Evolutionary conservation across 495 filamentous ascomycete species (phyloP), one percentile per base, ranked within the genome.

Genomic region (Penicillium waksmanii): DNA sequence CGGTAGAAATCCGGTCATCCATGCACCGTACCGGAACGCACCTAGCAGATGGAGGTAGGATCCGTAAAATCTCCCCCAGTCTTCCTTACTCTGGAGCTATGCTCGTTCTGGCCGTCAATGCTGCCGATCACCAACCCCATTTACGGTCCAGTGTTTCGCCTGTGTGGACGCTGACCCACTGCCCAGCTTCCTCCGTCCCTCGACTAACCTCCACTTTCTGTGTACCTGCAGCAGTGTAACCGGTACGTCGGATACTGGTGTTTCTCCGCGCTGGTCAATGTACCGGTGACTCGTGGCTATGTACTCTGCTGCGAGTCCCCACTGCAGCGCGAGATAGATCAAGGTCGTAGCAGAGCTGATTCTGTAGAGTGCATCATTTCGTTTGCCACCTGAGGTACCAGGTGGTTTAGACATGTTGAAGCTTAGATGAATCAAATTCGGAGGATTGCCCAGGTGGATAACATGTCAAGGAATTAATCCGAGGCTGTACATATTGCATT

Each of bases 111-210:
- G 33, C 36, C 18, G 15, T 48, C 19, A 51, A 17, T 5, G 21
- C 42, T 53, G 63, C 55, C 57, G 63, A 61, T 66, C 63, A 55
- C 48, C 35, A 33, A 60, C 57, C 58, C 43, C 35, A 56, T 63
- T 56, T 53, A 58, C 40, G 23, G 36, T 43, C 58, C 57, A 54
- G 58, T 60, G 65, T 67, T 67, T 67, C 62, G 62, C 50, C 55
- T 62, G 23, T n/a, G 62, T 65, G 62, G 62, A 48, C n/a, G 33
- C 21, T n/a, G 60, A 31, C 53, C 65, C 63, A 66, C 60, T 36
- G 25, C 38, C 55, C 66, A 65, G 59, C 59, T 68, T 36, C 46
- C 19, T 21, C 62, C 33, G 36, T 38, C 1, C 49, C 53, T 34
- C 21, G 18, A 48, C 19, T 34, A 9, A 8, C 3, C 48, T 36